Percentiles rank a stretch among this genome's conserved stretches.
Evolutionary conservation across 352 stramenopile species (phyloP).

Genomic region (Globisporangium splendens): DNA sequence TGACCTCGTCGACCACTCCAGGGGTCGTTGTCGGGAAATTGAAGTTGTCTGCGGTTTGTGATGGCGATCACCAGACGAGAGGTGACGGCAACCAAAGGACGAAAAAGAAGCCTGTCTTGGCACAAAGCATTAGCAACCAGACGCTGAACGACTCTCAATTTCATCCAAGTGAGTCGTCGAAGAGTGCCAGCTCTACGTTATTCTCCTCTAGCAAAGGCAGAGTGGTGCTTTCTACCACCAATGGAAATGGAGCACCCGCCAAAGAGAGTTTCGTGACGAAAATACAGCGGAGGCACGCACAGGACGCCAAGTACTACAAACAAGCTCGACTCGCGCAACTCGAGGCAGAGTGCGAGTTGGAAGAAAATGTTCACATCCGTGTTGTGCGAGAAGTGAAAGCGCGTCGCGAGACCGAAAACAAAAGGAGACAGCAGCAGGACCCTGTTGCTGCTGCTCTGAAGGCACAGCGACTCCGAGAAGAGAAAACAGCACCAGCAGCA

Average conservation of each 20-base stretch:
- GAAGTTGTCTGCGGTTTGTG: constrained; percentile 21
- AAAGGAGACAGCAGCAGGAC: constrained; percentile 15
- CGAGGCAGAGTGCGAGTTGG: constrained; percentile 66
- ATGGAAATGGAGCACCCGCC: background rate
- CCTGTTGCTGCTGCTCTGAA: background rate
- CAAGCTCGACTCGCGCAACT: constrained; percentile 63
- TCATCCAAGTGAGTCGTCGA: constrained; percentile 1
- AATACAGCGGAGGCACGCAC: constrained; percentile 32
- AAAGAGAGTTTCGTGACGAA: constrained; percentile 58
- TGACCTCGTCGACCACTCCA: background rate
- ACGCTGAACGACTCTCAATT: background rate
- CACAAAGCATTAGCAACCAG: background rate
- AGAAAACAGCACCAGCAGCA: background rate
- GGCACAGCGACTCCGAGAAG: background rate
- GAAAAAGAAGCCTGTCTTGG: background rate
- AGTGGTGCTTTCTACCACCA: background rate
- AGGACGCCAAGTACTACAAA: constrained; percentile 66
- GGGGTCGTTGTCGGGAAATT: constrained; percentile 39
- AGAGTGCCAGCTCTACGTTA: background rate
- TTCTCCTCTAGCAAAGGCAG: constrained; percentile 4
- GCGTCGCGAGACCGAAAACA: constrained; percentile 16
- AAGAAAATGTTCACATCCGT: constrained; percentile 71
- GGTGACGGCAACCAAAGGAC: background rate
- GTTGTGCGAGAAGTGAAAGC: constrained; percentile 36
- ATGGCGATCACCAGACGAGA: background rate